Evolutionary conservation across 225 moss, liverwort and hornwort species (phyloP).

Genomic region (Physcomitrellopsis africana): DNA sequence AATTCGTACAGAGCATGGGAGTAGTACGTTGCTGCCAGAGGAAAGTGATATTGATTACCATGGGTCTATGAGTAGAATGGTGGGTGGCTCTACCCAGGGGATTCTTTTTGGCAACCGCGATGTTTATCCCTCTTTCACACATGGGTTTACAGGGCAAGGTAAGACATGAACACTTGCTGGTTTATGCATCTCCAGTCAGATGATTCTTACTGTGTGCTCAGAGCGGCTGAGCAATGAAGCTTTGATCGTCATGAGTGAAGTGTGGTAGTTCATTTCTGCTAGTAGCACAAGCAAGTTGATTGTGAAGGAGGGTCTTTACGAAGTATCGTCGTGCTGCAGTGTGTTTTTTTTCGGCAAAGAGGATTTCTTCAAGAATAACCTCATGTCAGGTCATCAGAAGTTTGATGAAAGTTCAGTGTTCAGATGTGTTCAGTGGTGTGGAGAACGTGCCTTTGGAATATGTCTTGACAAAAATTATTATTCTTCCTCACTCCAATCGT

Average conservation of each 20-base stretch:
- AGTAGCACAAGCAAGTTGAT: neutral
- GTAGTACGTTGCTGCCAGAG: slow-evolving; percentile 46
- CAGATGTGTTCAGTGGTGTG: slow-evolving; percentile 36
- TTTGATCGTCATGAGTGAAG: slow-evolving; percentile 19
- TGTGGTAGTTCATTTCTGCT: slow-evolving; percentile 17
- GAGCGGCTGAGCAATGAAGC: neutral
- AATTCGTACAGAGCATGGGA: slow-evolving; percentile 52
- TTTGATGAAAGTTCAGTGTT: slow-evolving; percentile 27
- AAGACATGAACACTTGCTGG: neutral
- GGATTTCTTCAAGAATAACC: slow-evolving; percentile 43
- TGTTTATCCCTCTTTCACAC: slow-evolving; percentile 35
- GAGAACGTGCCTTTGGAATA: slow-evolving; percentile 26
- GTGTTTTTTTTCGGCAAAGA: slow-evolving; percentile 37
- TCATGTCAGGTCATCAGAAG: slow-evolving; percentile 27
- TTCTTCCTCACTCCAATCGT: slow-evolving; percentile 43
- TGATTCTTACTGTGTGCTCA: neutral
- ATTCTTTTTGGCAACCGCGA: slow-evolving; percentile 25
- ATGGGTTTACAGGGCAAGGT: slow-evolving; percentile 55
- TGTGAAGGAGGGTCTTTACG: slow-evolving; percentile 32
- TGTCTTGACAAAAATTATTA: slow-evolving; percentile 19
- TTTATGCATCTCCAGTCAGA: slow-evolving; percentile 5
- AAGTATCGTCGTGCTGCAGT: slow-evolving; percentile 47
- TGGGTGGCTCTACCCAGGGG: slow-evolving; percentile 27
- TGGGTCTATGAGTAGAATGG: slow-evolving; percentile 33
- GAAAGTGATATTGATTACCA: slow-evolving; percentile 48